Base-by-base conservation (phyloP, 2,329 filamentous ascomycete species). In the Alternaria viburni region DNA sequence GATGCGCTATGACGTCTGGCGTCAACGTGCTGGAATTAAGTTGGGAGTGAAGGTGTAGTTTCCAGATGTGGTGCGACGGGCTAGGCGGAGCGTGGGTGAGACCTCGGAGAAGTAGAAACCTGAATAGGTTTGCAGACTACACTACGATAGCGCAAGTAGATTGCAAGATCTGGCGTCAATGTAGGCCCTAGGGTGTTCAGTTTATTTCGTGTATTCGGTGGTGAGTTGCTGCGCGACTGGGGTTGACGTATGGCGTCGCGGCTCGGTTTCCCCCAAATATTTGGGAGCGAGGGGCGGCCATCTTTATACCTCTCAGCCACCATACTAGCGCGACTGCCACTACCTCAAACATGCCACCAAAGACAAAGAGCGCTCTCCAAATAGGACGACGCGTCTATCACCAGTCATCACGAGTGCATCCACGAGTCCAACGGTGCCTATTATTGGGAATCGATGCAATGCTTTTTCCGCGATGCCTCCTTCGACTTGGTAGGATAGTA, bases 171-270 rank as follows among this genome's bases (percentile, higher is more conserved):
- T 41, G 36, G 36, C 8, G 36, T 17, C n/a, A 17, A 41, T 41
- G 58, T 41, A 41, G n/a, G 8, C 36, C 17, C 36, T n/a, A 41
- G n/a, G 0, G n/a, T 41, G 36, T 41, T 41, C 36, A 11, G 36
- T 41, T 41, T 41, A 17, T 17, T 17, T 17, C 36, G 15, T 17
- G 36, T 17, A 10, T 62, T 47, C 7, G 55, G 32, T 49, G 56
- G 50, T 55, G 51, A 54, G 43, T 32, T n/a, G 45, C 57, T 30
- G 15, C 17, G 58, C 54, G 65, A 64, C 65, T 46, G 56, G 60
- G 59, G 59, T 66, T 68, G 67, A 66, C 63, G 65, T 66, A 62
- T 59, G 60, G 59, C 60, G 59, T 58, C 65, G 65, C 59, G 63
- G 67, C 67, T 68, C 60, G 56, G 60, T 59, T 59, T 59, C 23